Evolutionary conservation across 768 basidiomycete genomes (phyloP), one percentile per base, ranked within the genome.

Genomic region (Mycena epipterygia): DNA sequence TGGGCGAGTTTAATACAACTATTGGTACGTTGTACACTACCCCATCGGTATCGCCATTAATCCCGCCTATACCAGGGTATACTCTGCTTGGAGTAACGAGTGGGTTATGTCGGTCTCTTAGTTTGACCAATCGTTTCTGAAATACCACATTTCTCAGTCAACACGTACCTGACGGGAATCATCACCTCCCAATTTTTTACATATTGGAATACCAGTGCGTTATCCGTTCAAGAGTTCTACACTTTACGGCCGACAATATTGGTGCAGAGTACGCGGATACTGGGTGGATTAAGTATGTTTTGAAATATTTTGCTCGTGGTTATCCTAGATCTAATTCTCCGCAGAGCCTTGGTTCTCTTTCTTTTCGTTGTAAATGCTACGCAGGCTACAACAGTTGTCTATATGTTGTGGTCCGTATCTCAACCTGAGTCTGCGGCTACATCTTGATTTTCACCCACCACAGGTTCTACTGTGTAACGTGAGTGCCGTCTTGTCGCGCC

Each of bases 401-500:
- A 58, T 27, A 42, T 58, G 57, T 58, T 16, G 27, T 58, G 57
- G 57, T 58, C 25, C 16, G 57, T 41, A 2, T n/a, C 44, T 46
- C n/a, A 6, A n/a, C 23, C 14, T n/a, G n/a, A n/a, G n/a, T n/a
- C 5, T 7, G n/a, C 25, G 8, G 6, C 3, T 13, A 46, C n/a
- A 5, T 5, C 6, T 23, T 14, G 2, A 17, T 19, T 25, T 21
- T 29, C 1, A 41, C 29, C 16, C 2, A 4, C 3, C 12, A 14
- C 21, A 58, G 57, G 57, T 58, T 58, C 39, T 58, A 57, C 25
- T 41, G 23, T 42, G 37, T 58, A 29, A 42, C 23, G 57, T 58
- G 23, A 42, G 57, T 33, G n/a, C 6, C 27, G 19, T 29, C 17
- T 12, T 29, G 7, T n/a, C 6, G 13, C 3, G 5, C 2, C 12